phyloP scores from a whole-genome alignment of 441 rosid genomes.

The Gossypium laxum region DNA sequence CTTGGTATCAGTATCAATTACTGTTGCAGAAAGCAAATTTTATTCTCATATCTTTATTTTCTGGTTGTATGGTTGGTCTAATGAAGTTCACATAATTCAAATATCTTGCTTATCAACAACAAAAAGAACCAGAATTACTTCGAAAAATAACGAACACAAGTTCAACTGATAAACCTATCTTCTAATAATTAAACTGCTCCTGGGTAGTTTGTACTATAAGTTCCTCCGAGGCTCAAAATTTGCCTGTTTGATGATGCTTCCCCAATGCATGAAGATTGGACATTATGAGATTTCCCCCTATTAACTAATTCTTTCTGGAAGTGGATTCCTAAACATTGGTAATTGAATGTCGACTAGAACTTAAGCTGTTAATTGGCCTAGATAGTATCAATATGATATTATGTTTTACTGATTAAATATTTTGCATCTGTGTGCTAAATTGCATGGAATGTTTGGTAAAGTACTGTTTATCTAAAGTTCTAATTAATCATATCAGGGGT shows the following conservation, averaged over 20 bases:
- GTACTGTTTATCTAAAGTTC: slow-evolving; percentile 5
- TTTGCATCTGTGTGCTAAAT: slow-evolving; percentile 10
- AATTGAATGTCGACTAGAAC: background rate
- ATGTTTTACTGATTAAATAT: background rate
- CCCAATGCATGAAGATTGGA: background rate
- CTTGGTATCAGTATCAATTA: background rate
- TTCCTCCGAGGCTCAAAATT: background rate
- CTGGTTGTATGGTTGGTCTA: background rate
- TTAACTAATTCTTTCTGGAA: slow-evolving; percentile 2
- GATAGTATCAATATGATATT: background rate
- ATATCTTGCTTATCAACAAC: background rate
- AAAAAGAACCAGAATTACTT: background rate
- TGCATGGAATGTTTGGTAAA: background rate
- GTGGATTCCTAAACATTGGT: background rate
- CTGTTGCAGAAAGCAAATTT: background rate
- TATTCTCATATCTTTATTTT: background rate
- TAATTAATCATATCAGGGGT: slow-evolving; percentile 34
- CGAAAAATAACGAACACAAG: background rate
- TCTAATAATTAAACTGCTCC: background rate
- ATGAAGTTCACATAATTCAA: background rate
- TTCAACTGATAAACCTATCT: background rate
- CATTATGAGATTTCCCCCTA: slow-evolving; percentile 1
- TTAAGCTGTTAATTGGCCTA: background rate
- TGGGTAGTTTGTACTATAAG: background rate
- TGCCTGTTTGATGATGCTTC: background rate